phyloP scores from a whole-genome alignment of 306 rosid species.

The Corylus americana region DNA sequence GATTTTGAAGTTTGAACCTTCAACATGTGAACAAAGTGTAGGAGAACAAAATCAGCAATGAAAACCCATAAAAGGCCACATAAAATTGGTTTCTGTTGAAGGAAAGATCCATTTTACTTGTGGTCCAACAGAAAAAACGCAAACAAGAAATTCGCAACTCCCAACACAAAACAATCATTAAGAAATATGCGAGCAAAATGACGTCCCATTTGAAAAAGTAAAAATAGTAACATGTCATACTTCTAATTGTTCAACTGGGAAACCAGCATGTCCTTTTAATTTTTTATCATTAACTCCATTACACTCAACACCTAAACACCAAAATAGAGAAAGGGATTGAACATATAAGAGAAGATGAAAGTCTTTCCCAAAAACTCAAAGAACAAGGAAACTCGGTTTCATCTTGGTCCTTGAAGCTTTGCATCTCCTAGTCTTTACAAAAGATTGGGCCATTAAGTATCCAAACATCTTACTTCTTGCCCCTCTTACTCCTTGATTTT shows the following conservation, averaged over 20 bases:
- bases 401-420: constrained; percentile 72
- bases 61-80: too few species aligned
- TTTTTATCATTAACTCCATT: neutral
- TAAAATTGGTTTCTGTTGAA: too few species aligned
- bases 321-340: neutral
- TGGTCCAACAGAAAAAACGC: neutral
- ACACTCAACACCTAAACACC: neutral
- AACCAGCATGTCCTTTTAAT: neutral
- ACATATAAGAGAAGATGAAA: neutral
- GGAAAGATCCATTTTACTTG: too few species aligned
- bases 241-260: neutral
- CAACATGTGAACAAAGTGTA: too few species aligned
- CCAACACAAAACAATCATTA: neutral
- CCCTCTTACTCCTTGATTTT: constrained; percentile 54
- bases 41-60: too few species aligned
- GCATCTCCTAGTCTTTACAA: constrained; percentile 64
- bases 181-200: neutral
- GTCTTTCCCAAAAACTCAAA: constrained; percentile 3
- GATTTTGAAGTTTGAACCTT: too few species aligned
- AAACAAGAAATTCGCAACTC: neutral
- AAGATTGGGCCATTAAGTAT: constrained; percentile 32
- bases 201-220: neutral
- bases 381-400: constrained; percentile 37
- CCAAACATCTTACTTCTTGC: constrained; percentile 41
- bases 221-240: neutral